Evolutionary conservation across 164 flowering plant species (phyloP), one percentile per base, ranked within the genome.

Genomic region (Nymphaea thermarum): DNA sequence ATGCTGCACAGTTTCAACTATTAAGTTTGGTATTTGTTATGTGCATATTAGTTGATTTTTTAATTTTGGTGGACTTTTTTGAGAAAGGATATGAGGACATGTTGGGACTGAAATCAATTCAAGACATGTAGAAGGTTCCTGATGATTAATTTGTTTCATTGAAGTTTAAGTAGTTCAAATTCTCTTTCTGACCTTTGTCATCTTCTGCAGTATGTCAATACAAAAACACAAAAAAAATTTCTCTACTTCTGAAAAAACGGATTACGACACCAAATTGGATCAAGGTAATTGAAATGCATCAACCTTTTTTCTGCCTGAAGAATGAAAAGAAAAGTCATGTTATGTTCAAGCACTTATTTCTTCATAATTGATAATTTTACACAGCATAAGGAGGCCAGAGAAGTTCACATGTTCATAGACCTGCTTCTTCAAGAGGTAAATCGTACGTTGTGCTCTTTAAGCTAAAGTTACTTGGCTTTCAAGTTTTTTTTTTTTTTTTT

Each of bases 381-480:
- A 25, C 93, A 95, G 99, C 98, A 95, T 80, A 95, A 92, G 81
- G 99, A 92, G 77, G 98, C 98, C 16, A 84, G 98, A 79, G 99
- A 95, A 79, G 99, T 95, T 71, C 99, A 95, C 74, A 95, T 95
- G 99, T 92, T 89, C 72, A 96, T 92, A 70, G 98, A 95, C 86
- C 72, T 95, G 72, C 82, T 95, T 72, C 92, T 89, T 70, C 97
- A 88, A 75, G 94, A 92, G 97, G 99, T 94, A 43, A 15, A 42
- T 65, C 36, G 1, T 47, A 6, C 11, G 55, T 47, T 47, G 55
- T 47, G n/a, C 5, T 63, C 2, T n/a, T 42, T 15, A 15, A 25
- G 53, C 18, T 14, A 69, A 2, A 45, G 42, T 41, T 51, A 4
- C n/a, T 17, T 14, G 12, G 55, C 7, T 47, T 0, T 1, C 36